phyloP scores from a whole-genome alignment of 2,329 filamentous ascomycete species.

The Diaporthe humulicola region DNA sequence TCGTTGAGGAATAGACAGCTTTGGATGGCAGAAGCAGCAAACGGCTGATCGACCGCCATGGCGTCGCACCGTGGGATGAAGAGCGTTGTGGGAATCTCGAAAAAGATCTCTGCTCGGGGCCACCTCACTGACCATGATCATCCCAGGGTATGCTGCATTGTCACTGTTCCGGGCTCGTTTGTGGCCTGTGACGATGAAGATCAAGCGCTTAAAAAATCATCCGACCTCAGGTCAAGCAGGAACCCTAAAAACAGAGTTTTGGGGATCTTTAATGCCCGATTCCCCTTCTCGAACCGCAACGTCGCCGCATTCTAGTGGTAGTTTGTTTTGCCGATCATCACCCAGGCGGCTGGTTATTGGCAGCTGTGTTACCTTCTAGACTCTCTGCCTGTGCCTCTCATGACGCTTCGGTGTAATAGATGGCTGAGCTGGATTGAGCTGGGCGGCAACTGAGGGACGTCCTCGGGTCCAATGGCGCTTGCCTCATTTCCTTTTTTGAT shows the following conservation, averaged over 20 bases:
- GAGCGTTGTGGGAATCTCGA: slow-evolving; percentile 23
- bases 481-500: slow-evolving; percentile 7
- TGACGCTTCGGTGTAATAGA: slow-evolving; percentile 14
- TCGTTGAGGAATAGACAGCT: neutral
- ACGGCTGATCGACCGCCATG: slow-evolving; percentile 24
- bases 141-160: slow-evolving; percentile 28
- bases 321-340: slow-evolving; percentile 33
- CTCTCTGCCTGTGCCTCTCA: slow-evolving; percentile 10
- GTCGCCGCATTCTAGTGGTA: slow-evolving; percentile 28
- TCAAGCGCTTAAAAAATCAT: slow-evolving; percentile 9
- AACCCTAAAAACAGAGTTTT: slow-evolving; percentile 24
- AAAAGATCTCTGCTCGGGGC: slow-evolving; percentile 6
- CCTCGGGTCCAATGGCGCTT: slow-evolving; percentile 24
- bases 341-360: slow-evolving; percentile 23
- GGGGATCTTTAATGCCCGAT: slow-evolving; percentile 18
- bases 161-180: neutral
- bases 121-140: slow-evolving; percentile 22
- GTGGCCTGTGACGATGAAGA: slow-evolving; percentile 4
- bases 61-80: slow-evolving; percentile 17
- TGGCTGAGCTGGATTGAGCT: neutral
- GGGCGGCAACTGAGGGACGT: slow-evolving; percentile 19
- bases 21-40: slow-evolving; percentile 1
- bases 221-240: slow-evolving; percentile 3
- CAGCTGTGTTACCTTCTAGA: slow-evolving; percentile 34
- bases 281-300: slow-evolving; percentile 25